These are phyloP conservation scores for Primulina huaijiensis DNA, from an alignment of 257 asterid genomes.

Conservation along the genomic window DNA sequence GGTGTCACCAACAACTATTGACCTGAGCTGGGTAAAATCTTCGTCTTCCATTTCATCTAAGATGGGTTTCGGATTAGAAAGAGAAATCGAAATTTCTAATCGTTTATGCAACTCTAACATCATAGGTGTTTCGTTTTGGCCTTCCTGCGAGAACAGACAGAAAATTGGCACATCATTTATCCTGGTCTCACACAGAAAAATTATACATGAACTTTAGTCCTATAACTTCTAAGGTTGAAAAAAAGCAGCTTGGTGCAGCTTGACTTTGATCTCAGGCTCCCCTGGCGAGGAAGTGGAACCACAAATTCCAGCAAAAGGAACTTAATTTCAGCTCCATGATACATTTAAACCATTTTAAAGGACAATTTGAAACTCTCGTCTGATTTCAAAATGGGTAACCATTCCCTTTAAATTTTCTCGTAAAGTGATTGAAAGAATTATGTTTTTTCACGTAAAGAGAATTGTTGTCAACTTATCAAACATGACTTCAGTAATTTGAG, in stretches of 20 bases:
- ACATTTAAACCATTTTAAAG: not conserved
- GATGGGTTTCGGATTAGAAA: slow-evolving; percentile 39
- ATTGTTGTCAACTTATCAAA: not conserved
- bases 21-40: slow-evolving; percentile 64
- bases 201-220: slow-evolving; percentile 1
- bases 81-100: slow-evolving; percentile 51
- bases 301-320: not conserved
- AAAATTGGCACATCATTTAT: slow-evolving; percentile 12
- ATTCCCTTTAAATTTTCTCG: not conserved
- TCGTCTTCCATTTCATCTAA: slow-evolving; percentile 66
- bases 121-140: slow-evolving; percentile 44
- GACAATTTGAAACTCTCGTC: not conserved
- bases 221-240: slow-evolving; percentile 13
- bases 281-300: too few species aligned
- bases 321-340: not conserved
- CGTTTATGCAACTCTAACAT: slow-evolving; percentile 56
- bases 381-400: not conserved
- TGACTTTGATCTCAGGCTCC: slow-evolving; percentile 12
- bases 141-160: slow-evolving; percentile 46
- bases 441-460: not conserved
- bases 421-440: not conserved
- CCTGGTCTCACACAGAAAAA: not conserved
- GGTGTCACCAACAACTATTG: slow-evolving; percentile 47
- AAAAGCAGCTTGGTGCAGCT: slow-evolving; percentile 3
- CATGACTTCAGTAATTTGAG: not conserved